Evolutionary conservation across 345 rosid species (phyloP).

Genomic region (Garcia nutans): DNA sequence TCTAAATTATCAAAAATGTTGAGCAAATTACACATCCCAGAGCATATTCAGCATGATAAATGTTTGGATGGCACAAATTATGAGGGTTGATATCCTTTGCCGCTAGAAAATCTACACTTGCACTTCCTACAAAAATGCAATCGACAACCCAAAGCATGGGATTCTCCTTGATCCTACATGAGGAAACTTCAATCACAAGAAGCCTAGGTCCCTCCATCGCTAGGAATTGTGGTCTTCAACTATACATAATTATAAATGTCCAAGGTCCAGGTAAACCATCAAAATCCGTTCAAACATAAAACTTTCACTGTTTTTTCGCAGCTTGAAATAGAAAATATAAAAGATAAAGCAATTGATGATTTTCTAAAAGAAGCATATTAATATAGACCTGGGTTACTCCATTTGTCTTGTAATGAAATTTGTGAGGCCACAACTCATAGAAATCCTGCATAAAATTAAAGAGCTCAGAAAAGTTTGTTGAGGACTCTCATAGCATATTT

Average conservation of each 20-base stretch:
- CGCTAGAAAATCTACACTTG: neutral
- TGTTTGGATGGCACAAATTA: neutral
- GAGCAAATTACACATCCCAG: neutral
- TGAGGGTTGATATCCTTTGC: neutral
- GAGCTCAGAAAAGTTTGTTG: slow-evolving; percentile 8
- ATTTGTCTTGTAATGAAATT: slow-evolving; percentile 48
- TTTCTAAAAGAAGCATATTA: neutral
- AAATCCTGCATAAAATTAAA: slow-evolving; percentile 38
- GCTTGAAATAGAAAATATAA: neutral
- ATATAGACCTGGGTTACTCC: slow-evolving; percentile 46
- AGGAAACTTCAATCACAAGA: neutral
- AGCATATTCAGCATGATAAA: neutral
- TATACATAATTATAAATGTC: neutral
- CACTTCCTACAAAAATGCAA: neutral
- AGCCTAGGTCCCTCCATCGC: neutral
- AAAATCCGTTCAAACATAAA: neutral
- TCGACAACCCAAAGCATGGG: neutral
- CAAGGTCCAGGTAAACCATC: slow-evolving; percentile 2
- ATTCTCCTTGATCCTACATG: neutral
- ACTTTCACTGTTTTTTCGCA: neutral
- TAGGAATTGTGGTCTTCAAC: neutral
- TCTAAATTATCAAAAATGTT: neutral
- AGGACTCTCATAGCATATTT: slow-evolving; percentile 2
- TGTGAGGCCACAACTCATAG: slow-evolving; percentile 51
- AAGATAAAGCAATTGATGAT: neutral